Evolutionary conservation across 306 rosid genomes (phyloP).

Genomic region (Quercus aquifolioides): DNA sequence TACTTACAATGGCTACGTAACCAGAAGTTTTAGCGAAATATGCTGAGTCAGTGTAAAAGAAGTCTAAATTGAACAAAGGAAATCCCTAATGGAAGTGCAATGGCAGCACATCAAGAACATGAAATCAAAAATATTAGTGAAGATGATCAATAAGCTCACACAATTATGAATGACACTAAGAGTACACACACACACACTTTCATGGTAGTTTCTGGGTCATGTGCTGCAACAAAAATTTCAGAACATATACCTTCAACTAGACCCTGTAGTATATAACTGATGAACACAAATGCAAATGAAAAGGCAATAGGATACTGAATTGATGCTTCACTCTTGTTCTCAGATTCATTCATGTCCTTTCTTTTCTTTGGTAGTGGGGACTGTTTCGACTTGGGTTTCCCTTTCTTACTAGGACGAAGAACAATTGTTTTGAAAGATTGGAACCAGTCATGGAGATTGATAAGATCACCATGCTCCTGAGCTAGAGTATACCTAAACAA

Average conservation of each 20-base stretch:
- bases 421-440: constrained; percentile 70
- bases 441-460: constrained; percentile 95
- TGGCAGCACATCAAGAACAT: background rate
- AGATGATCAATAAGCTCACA: background rate
- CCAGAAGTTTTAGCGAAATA: background rate
- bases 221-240: background rate
- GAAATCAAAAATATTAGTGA: background rate
- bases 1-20: no score
- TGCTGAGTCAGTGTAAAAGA: background rate
- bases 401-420: constrained; percentile 40
- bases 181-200: background rate
- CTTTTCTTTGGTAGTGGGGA: constrained; percentile 61
- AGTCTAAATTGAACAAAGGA: background rate
- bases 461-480: constrained; percentile 95
- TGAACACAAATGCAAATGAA: background rate
- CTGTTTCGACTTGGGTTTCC: constrained; percentile 55
- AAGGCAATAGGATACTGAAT: constrained; percentile 80
- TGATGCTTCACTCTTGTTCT: constrained; percentile 60
- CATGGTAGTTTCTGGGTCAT: background rate
- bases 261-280: background rate
- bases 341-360: constrained; percentile 43
- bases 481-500: constrained; percentile 68
- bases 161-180: background rate
- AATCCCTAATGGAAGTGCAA: background rate
- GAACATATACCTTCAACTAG: background rate